A percentile compares a stretch with the other conserved stretches of the same genome.
Conservation (phyloP, 805 yeast species). For the Cyberlindnera nakhonratchasimensis region DNA sequence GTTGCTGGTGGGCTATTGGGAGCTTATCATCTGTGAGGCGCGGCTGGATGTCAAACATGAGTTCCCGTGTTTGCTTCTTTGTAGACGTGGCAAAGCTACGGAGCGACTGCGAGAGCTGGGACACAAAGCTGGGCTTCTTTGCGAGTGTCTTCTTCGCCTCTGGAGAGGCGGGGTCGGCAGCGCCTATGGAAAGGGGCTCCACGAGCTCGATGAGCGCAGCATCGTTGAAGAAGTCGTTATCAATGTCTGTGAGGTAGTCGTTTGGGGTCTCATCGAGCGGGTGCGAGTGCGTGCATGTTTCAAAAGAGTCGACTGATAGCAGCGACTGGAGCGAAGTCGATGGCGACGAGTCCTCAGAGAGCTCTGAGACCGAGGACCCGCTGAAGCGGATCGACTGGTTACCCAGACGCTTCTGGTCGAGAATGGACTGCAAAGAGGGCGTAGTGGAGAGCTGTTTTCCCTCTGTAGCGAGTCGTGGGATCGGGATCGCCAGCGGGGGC, state of each 20-base stretch:
- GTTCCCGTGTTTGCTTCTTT: slow-evolving; percentile 17
- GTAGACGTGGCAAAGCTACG: slow-evolving; percentile 19
- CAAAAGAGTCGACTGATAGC: slow-evolving; percentile 14
- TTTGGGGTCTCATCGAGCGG: slow-evolving; percentile 19
- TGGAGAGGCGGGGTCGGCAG: neutral
- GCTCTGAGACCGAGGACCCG: slow-evolving; percentile 1
- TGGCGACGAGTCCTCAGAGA: slow-evolving; percentile 5
- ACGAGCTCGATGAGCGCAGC: slow-evolving; percentile 5
- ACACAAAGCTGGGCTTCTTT: slow-evolving; percentile 22
- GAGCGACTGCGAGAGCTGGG: slow-evolving; percentile 24
- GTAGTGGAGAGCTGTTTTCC: slow-evolving; percentile 4
- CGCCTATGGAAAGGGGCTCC: slow-evolving; percentile 1
- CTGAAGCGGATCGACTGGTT: slow-evolving; percentile 10
- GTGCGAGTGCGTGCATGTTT: slow-evolving; percentile 20
- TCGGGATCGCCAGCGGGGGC: slow-evolving; percentile 23
- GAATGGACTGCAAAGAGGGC: slow-evolving; percentile 25
- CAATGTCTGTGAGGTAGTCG: slow-evolving; percentile 22
- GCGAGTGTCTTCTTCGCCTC: neutral
- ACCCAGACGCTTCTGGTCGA: slow-evolving; percentile 21
- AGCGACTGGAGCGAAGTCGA: slow-evolving; percentile 12
- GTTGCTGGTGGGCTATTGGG: slow-evolving; percentile 10
- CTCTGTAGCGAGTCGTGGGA: slow-evolving; percentile 12
- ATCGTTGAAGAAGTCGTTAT: slow-evolving; percentile 21
- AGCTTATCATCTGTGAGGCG: slow-evolving; percentile 26
- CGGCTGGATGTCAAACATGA: slow-evolving; percentile 28